phyloP scores from a whole-genome alignment of 768 basidiomycete species.

The Lentinula detonsa region DNA sequence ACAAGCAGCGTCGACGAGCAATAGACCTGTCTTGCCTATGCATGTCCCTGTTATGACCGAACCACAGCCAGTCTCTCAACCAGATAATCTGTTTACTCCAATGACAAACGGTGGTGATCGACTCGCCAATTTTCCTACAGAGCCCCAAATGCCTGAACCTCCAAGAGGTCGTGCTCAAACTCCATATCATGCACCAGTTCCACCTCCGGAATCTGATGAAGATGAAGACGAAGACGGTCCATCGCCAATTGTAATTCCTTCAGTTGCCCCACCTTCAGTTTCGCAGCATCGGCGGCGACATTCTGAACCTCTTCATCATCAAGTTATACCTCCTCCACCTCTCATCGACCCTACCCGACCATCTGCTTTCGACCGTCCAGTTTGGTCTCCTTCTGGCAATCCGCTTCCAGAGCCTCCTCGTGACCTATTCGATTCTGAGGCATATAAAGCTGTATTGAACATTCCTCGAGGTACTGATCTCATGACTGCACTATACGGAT shows the following conservation, averaged over 20 bases:
- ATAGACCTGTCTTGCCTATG: background rate
- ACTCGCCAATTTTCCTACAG: conserved; percentile 1
- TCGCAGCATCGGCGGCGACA: background rate
- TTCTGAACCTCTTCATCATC: conserved; percentile 1
- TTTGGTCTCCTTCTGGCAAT: conserved; percentile 27
- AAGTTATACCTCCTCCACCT: conserved; percentile 22
- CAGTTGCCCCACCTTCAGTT: background rate
- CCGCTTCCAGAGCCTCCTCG: conserved; percentile 61
- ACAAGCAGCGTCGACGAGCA: background rate
- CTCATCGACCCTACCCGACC: conserved; percentile 24
- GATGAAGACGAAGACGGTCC: background rate
- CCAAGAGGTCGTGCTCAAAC: conserved; percentile 4
- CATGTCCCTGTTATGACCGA: background rate
- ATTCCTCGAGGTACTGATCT: conserved; percentile 42
- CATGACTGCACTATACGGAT: conserved; percentile 25
- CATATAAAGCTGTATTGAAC: conserved; percentile 49
- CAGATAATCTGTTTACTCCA: background rate
- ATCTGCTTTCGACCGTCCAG: conserved; percentile 23
- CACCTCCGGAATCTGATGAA: background rate
- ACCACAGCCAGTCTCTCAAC: background rate
- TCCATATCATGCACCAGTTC: conserved; percentile 2
- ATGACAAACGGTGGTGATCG: background rate
- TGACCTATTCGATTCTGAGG: conserved; percentile 52
- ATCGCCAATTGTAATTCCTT: background rate
- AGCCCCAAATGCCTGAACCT: background rate